Evolutionary conservation across 1,284 basidiomycete genomes (phyloP), one percentile per base, ranked within the genome.

Genomic region (Anthracocystis setariae): DNA sequence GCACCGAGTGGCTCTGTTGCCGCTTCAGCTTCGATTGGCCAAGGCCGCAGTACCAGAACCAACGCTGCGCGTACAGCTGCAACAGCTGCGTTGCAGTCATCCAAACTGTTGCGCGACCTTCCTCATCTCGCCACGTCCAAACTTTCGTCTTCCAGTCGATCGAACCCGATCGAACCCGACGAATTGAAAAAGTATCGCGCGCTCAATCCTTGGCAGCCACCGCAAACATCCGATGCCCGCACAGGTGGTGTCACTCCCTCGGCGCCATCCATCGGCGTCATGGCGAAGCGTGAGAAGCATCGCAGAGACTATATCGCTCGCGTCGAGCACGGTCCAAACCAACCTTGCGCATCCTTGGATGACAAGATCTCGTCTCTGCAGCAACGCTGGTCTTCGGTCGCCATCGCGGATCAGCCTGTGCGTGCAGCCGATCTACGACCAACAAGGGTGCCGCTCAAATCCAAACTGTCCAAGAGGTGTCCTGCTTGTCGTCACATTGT

Each of bases 401-500:
- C 61, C 9, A 51, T 71, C 10, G 62, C 64, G 13, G 65, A 70
- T 27, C 86, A 86, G 23, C 88, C 90, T 12, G 82, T 89, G 43
- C 87, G 87, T 66, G 86, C 56, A 5, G 50, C 53, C 7, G 90
- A 93, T 40, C 86, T 94, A 15, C 89, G 88, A 74, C 95, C 94
- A 0, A 86, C 91, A 46, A 90, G 95, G 20, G 92, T 97, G 69
- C 93, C 93, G 0, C 87, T 98, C 3, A 91, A 91, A 67, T 91
- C 93, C 0, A 98, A 98, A 84, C 88, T 91, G 48, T 93, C 93
- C 3, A 98, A 98, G 84, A 91, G 96, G 7, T 99, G 96, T 85
- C 90, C 93, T 5, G 88, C 87, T 2, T 99, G 96, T 82, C 90
- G 92, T 15, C 95, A 98, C 84, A 95, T 98, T 74, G 88, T 98